Evolutionary conservation across 192 early-diverging fungal species (phyloP), one percentile per base, ranked within the genome.

Genomic region (Umbelopsis sp.): DNA sequence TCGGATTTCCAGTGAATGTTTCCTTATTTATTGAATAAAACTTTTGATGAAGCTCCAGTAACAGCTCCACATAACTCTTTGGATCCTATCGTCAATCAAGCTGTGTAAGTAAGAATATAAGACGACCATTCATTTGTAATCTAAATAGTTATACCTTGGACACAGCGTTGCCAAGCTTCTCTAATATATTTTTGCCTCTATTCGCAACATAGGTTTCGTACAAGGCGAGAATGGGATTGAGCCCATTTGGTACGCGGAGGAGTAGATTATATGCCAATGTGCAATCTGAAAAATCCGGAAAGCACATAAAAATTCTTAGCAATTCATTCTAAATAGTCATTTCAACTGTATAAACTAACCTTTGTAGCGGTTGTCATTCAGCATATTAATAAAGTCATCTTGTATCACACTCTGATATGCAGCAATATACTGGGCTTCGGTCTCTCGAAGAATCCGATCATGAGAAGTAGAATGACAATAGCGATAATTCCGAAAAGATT

Each of bases 51-150:
- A 91, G 73, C 11, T 77, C 75, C 44, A 94, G 80, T 11, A 95
- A 69, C 17, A 72, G 70, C 31, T 93, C 90, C 17, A 93, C 89
- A 71, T 89, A 92, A 16, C 89, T 84, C 25, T 82, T 79, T 6
- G 93, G 91, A 70, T 95, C 92, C 92, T 94, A 71, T 38, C 6
- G n/a, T n/a, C n/a, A n/a, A n/a, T n/a, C n/a, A n/a, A n/a, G n/a
- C n/a, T n/a, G n/a, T n/a, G n/a, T n/a, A n/a, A n/a, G n/a, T n/a
- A n/a, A n/a, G n/a, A n/a, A n/a, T n/a, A n/a, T n/a, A n/a, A n/a
- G n/a, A n/a, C n/a, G n/a, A n/a, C n/a, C 20, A 21, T 25, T 50
- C 2, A 52, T 26, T 71, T 5, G 44, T 14, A 29, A 17, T 5
- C 12, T 11, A 41, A 3, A 41, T 4, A 45, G 16, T 0, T 82